phyloP scores from a whole-genome alignment of 345 rosid genomes.

The Isatis tinctoria region DNA sequence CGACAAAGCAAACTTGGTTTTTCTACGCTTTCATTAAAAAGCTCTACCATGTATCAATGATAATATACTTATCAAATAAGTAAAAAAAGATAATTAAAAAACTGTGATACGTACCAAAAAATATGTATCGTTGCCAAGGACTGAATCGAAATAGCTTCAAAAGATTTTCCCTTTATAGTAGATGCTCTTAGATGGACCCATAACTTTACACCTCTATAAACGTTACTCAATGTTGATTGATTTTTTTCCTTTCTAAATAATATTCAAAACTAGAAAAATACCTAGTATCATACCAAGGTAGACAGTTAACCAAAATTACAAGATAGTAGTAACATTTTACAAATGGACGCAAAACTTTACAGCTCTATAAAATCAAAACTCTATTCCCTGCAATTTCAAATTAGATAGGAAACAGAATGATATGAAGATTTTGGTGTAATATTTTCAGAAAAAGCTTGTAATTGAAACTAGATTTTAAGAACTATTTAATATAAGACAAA shows the following conservation, averaged over 20 bases:
- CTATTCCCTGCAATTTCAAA: not conserved
- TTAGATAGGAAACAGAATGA: not conserved
- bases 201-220: not conserved
- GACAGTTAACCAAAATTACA: not conserved
- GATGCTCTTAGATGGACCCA: not conserved
- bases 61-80: not conserved
- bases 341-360: not conserved
- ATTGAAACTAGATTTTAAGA: not conserved
- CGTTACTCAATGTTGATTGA: not conserved
- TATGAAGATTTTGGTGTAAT: not conserved
- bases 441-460: not conserved
- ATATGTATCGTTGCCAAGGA: not conserved
- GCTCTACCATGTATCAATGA: not conserved
- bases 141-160: not conserved
- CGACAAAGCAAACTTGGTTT: not conserved
- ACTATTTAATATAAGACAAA: too few relatives aligned
- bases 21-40: not conserved
- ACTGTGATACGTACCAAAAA: not conserved
- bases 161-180: not conserved
- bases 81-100: not conserved
- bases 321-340: not conserved
- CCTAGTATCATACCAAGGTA: not conserved
- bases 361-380: not conserved
- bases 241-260: not conserved
- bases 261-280: not conserved